These are phyloP conservation scores for Beauveria asiatica DNA, from an alignment of 2,329 filamentous ascomycete species.

Conservation along the genomic window DNA sequence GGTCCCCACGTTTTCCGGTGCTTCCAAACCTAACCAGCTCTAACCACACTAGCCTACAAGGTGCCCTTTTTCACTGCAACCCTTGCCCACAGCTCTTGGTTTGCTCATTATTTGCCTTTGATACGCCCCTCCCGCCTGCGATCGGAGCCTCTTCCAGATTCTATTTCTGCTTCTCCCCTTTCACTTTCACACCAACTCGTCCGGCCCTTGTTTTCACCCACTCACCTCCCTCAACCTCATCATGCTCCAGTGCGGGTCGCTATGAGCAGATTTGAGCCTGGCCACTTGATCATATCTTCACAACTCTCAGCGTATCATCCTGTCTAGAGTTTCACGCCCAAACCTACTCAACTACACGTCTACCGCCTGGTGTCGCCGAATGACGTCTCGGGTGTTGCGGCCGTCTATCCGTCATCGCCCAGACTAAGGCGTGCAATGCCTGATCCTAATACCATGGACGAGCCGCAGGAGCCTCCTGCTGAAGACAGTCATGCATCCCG, in stretches of 20 bases:
- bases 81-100: slow-evolving; percentile 13
- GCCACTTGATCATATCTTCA: slow-evolving; percentile 25
- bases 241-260: slow-evolving; percentile 27
- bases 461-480: slow-evolving; percentile 20
- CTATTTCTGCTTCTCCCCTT: slow-evolving; percentile 8
- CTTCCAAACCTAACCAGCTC: slow-evolving; percentile 12
- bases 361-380: neutral
- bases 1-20: slow-evolving; percentile 5
- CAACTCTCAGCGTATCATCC: slow-evolving; percentile 5
- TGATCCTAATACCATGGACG: slow-evolving; percentile 25
- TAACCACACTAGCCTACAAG: slow-evolving; percentile 18
- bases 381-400: slow-evolving; percentile 3
- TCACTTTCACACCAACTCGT: neutral
- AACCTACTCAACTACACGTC: neutral
- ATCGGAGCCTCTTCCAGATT: slow-evolving; percentile 10
- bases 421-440: slow-evolving; percentile 17
- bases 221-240: slow-evolving; percentile 17
- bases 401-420: neutral
- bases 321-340: neutral
- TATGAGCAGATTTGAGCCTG: slow-evolving; percentile 25
- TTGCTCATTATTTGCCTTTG: slow-evolving; percentile 1
- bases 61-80: slow-evolving; percentile 18
- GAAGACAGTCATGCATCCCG: slow-evolving; percentile 23
- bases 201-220: slow-evolving; percentile 6
- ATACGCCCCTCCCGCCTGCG: slow-evolving; percentile 7